Base-by-base conservation (phyloP, 768 basidiomycete genomes). In the Boletus bicolor region DNA sequence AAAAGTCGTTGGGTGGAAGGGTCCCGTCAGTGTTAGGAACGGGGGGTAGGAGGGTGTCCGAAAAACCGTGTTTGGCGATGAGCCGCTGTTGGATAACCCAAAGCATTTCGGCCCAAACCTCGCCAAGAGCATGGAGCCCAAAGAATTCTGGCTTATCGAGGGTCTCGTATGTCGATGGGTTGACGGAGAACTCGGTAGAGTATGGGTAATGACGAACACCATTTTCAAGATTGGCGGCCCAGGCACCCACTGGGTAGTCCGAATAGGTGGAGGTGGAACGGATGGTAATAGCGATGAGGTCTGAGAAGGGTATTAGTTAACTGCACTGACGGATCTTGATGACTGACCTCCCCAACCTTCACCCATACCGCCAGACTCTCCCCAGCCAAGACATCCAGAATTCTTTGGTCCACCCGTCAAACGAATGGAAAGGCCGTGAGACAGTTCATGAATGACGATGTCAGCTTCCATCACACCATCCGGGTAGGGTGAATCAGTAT, bases 381-480 rank as follows among this genome's bases (percentile, higher is more conserved):
- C 95, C 87, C 90, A 98, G 12, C 92, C 93, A 53, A 98, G 84
- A 70, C 95, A 97, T 3, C 89, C 91, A 32, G 92, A 94, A 75
- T 96, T 91, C 51, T 83, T 79, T 0, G 94, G 94, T 3, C 96
- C 96, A 71, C 96, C 96, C 8, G 96, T 98, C 58, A 98, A 71
- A 64, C 96, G 89, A 3, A 93, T 98, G 67, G 90, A 93, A 48
- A 98, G 75, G 56, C 96, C 96, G 71, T 99, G 96, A 49, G 80
- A 76, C 60, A 89, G 68, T 72, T 95, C 92, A 71, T 94, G 93
- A 55, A 98, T 93, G 61, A 97, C 94, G 55, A 99, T 98, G 36
- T 95, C 96, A 39, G 93, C 92, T 72, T 99, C 96, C 38, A 98
- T 79, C 63, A 97, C 94, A 28, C 96, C 96, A 64, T 99, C 96